Evolutionary conservation across 1,284 basidiomycete species (phyloP), one percentile per base, ranked within the genome.

Genomic region (Tilletiaria anomala): DNA sequence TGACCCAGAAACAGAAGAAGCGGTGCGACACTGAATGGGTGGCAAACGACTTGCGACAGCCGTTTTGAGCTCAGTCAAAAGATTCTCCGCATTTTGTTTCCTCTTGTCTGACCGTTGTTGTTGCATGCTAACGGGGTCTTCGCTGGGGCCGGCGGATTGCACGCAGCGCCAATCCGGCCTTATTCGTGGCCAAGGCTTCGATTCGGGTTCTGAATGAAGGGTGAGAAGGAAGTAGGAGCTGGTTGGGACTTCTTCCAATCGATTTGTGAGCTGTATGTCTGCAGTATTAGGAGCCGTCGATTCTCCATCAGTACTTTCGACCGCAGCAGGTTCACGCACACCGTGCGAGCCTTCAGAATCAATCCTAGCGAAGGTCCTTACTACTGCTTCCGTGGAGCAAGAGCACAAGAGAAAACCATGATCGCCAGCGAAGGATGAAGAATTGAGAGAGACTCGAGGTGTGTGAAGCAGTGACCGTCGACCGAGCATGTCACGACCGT

Each of bases 401-500:
- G 78, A 67, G 12, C 83, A 63, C 19, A 83, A 59, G 29, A 83
- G 70, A 47, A 74, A 72, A 0, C 78, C 76, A 4, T 69, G 42
- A 1, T 48, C 37, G 14, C 72, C 73, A 14, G 79, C 78, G 69
- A 45, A 81, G 77, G 16, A 84, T 68, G 1, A 96, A 71, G 1
- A 97, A n/a, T n/a, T n/a, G n/a, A n/a, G n/a, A n/a, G n/a, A n/a
- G n/a, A n/a, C n/a, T n/a, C n/a, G n/a, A n/a, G n/a, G n/a, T n/a
- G n/a, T n/a, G n/a, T n/a, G n/a, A n/a, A n/a, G n/a, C n/a, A n/a
- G 73, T 5, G 89, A 96, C 32, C 93, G 76, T 20, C 93, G 76
- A 1, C 91, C 89, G 1, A 96, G 75, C 1, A 86, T 84, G 66
- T 97, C 91, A 35, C 89, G 75, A 4, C 76, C 83, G 61, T 83